These are phyloP conservation scores for Penicillium paradoxum DNA, from an alignment of 495 filamentous ascomycete species.

Conservation along the genomic window DNA sequence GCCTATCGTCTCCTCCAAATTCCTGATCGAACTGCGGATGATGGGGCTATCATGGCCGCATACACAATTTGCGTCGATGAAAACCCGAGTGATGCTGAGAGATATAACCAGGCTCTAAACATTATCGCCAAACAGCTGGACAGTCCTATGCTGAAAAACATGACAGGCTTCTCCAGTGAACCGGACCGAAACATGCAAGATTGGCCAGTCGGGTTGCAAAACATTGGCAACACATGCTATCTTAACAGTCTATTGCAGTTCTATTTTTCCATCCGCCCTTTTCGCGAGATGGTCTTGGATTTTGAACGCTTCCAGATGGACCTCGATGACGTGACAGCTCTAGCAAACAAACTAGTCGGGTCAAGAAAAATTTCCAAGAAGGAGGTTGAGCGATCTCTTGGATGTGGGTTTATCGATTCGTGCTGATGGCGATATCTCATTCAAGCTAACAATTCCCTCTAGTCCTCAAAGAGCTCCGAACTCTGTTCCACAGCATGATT, in stretches of 20 bases:
- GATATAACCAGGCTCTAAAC: constrained; percentile 44
- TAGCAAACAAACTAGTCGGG: constrained; percentile 63
- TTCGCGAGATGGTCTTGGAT: constrained; percentile 73
- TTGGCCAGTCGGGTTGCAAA: constrained; percentile 78
- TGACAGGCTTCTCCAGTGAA: constrained; percentile 31
- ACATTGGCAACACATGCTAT: constrained; percentile 97
- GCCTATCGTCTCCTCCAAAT: constrained; percentile 56
- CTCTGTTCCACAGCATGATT: constrained; percentile 69
- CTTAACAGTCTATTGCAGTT: constrained; percentile 96
- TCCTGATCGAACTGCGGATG: constrained; percentile 46
- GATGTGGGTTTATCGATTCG: constrained; percentile 51
- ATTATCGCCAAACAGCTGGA: constrained; percentile 48
- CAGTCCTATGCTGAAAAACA: constrained; percentile 37
- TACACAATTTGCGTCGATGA: constrained; percentile 49
- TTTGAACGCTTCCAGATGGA: constrained; percentile 65
- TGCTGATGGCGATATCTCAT: background rate
- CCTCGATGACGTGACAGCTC: constrained; percentile 47
- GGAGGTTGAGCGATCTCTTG: constrained; percentile 63
- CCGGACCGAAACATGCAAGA: constrained; percentile 34
- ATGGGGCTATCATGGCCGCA: constrained; percentile 46
- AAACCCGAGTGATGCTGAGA: constrained; percentile 42
- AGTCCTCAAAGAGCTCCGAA: constrained; percentile 70
- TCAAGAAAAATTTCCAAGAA: constrained; percentile 51
- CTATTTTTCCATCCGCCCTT: constrained; percentile 80
- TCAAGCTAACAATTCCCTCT: constrained; percentile 1